A percentile compares a stretch with the other conserved stretches of the same genome.
Conservation (phyloP, 2,329 filamentous ascomycete species). For the Sporothrix curviconia region DNA sequence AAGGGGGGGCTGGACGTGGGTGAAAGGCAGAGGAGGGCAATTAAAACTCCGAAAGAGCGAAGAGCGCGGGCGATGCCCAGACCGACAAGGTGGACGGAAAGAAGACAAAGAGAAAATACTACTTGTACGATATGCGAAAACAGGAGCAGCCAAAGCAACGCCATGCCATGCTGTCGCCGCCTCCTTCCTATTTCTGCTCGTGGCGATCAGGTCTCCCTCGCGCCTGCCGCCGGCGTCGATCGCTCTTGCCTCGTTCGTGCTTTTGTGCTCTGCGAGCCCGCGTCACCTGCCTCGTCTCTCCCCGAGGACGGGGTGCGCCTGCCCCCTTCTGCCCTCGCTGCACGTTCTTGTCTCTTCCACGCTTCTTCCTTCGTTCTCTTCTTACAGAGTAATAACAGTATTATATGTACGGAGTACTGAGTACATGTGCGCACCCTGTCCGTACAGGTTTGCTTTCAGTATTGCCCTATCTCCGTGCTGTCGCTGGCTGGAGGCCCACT, state of each 20-base stretch:
- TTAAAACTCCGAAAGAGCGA: slow-evolving; percentile 2
- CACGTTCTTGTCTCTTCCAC: too few relatives aligned
- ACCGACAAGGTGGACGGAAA: background rate
- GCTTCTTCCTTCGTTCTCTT: too few relatives aligned
- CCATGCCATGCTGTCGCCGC: background rate
- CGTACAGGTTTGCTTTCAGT: too few relatives aligned
- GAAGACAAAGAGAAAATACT: background rate
- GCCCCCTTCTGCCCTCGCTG: too few relatives aligned
- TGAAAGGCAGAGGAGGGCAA: slow-evolving; percentile 5
- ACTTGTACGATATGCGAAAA: too few relatives aligned
- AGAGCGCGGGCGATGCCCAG: background rate
- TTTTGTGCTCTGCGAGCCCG: too few relatives aligned
- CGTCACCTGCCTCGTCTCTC: too few relatives aligned
- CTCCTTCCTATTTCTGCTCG: background rate
- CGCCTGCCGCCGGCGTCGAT: background rate
- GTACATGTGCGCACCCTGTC: too few relatives aligned
- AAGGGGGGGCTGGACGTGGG: background rate
- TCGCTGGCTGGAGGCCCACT: slow-evolving; percentile 9
- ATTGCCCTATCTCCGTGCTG: slow-evolving; percentile 2
- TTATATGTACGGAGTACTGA: too few relatives aligned
- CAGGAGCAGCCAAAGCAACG: background rate
- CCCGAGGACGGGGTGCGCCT: too few relatives aligned
- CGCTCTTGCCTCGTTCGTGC: background rate
- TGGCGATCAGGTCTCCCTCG: background rate
- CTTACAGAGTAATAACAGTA: too few relatives aligned